A percentile compares a stretch with the other conserved stretches of the same genome.
Conservation (phyloP, 331 rosid species). For the Prunus yedoensis region DNA sequence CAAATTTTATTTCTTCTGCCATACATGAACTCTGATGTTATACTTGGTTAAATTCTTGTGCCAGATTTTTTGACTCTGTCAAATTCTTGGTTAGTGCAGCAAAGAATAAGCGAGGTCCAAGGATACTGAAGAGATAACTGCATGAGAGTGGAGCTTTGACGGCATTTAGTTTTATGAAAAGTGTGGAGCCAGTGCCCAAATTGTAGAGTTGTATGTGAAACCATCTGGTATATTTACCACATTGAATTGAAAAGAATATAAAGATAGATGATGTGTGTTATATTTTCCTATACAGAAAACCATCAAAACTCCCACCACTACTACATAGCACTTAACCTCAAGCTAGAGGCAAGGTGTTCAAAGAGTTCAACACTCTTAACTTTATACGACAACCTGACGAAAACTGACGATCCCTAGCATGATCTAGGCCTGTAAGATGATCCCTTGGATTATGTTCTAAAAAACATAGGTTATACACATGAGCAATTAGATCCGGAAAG, state of each 20-base stretch:
- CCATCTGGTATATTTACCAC: not conserved
- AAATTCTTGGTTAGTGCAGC: constrained; percentile 27
- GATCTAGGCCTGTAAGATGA: too few species aligned
- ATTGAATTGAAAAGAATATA: not conserved
- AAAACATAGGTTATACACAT: too few species aligned
- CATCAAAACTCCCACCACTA: too few species aligned
- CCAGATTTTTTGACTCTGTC: constrained; percentile 2
- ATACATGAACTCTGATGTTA: not conserved
- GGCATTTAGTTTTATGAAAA: not conserved
- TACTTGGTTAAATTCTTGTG: constrained; percentile 3
- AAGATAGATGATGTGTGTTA: not conserved
- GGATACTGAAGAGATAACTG: constrained; percentile 28
- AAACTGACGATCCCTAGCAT: too few species aligned
- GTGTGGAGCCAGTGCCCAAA: not conserved
- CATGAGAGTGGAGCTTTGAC: not conserved
- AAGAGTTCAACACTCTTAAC: too few species aligned
- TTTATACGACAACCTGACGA: too few species aligned
- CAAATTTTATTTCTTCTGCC: not conserved
- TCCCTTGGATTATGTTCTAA: too few species aligned
- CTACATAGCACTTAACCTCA: too few species aligned
- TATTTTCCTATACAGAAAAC: not conserved
- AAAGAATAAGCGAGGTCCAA: constrained; percentile 24
- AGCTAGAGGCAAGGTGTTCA: too few species aligned
- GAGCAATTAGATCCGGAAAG: too few species aligned
- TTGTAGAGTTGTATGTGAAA: not conserved